Evolutionary conservation across 2,329 filamentous ascomycete species (phyloP).

Genomic region (Juglanconis sp.): DNA sequence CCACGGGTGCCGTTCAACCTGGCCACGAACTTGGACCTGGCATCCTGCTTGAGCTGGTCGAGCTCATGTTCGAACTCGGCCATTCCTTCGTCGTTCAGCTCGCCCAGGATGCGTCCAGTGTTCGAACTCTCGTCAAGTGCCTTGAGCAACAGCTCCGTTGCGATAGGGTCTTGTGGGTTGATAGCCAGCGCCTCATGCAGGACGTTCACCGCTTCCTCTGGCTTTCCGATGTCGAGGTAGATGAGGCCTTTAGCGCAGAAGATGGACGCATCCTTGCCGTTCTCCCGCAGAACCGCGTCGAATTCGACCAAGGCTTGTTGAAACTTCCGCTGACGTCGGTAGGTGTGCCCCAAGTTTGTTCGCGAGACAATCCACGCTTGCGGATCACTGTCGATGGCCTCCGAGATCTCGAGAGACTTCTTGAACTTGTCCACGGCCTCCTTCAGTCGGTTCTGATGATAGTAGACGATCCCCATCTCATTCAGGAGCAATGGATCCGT

Average conservation of each 20-base stretch:
- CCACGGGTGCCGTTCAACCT: slow-evolving; percentile 26
- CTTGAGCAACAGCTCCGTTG: slow-evolving; percentile 72
- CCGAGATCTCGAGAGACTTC: slow-evolving; percentile 72
- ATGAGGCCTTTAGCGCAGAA: slow-evolving; percentile 84
- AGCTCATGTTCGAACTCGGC: slow-evolving; percentile 52
- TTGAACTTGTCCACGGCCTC: slow-evolving; percentile 76
- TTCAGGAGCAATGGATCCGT: slow-evolving; percentile 89
- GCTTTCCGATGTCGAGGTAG: slow-evolving; percentile 70
- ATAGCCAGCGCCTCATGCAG: slow-evolving; percentile 83
- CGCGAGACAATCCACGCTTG: slow-evolving; percentile 79
- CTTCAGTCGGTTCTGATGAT: slow-evolving; percentile 78
- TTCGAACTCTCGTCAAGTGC: slow-evolving; percentile 61
- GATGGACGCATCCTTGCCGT: slow-evolving; percentile 73
- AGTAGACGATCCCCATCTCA: slow-evolving; percentile 93
- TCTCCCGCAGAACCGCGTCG: slow-evolving; percentile 79
- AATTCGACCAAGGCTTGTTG: slow-evolving; percentile 76
- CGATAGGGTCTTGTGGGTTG: slow-evolving; percentile 74
- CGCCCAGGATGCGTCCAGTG: slow-evolving; percentile 22
- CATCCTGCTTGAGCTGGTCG: slow-evolving; percentile 42
- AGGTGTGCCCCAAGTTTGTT: slow-evolving; percentile 86
- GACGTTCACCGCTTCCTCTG: slow-evolving; percentile 74
- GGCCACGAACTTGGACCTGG: slow-evolving; percentile 32
- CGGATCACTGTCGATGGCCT: slow-evolving; percentile 77
- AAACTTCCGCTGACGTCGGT: slow-evolving; percentile 67
- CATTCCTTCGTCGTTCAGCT: slow-evolving; percentile 24